A percentile compares a stretch with the other conserved stretches of the same genome.
Conservation (phyloP, 371 early-diverging fungal species). For the Batkoa obscura region DNA sequence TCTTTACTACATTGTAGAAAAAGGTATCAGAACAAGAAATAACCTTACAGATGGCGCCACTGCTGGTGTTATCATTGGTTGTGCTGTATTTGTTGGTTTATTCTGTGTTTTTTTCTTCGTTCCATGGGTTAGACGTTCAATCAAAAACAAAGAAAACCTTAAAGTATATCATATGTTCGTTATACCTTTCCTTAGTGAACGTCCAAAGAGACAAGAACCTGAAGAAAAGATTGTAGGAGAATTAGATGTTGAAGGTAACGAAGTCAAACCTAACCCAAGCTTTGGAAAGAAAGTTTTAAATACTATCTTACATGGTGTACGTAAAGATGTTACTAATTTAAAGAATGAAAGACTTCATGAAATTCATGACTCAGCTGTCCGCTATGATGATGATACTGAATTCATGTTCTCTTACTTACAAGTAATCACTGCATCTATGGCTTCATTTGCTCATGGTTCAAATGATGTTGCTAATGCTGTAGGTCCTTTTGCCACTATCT, state of each 20-base stretch:
- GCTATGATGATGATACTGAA: slow-evolving; percentile 58
- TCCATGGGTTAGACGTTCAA: slow-evolving; percentile 40
- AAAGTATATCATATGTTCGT: slow-evolving; percentile 42
- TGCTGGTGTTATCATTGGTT: slow-evolving; percentile 31
- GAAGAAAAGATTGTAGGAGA: slow-evolving; percentile 2
- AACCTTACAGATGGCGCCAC: slow-evolving; percentile 26
- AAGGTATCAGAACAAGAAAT: slow-evolving; percentile 29
- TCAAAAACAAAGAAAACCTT: slow-evolving; percentile 36
- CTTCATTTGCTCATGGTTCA: slow-evolving; percentile 73
- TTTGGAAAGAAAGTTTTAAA: slow-evolving; percentile 3
- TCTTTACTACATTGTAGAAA: slow-evolving; percentile 46
- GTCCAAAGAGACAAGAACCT: slow-evolving; percentile 10
- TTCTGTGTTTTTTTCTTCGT: slow-evolving; percentile 35
- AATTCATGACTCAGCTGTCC: slow-evolving; percentile 36
- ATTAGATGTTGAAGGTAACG: background rate
- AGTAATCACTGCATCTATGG: slow-evolving; percentile 56
- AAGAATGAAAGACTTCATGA: slow-evolving; percentile 2
- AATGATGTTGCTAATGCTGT: slow-evolving; percentile 79
- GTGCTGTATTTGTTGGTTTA: slow-evolving; percentile 24
- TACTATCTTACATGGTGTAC: slow-evolving; percentile 14
- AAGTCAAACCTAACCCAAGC: background rate
- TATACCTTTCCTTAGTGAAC: slow-evolving; percentile 21
- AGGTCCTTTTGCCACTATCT: slow-evolving; percentile 55
- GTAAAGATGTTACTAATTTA: slow-evolving; percentile 30
- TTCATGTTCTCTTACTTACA: slow-evolving; percentile 65